Percentiles rank a stretch among this genome's conserved stretches.
Conservation (phyloP, 176 grass and related monocot genomes). For the Areca catechu region DNA sequence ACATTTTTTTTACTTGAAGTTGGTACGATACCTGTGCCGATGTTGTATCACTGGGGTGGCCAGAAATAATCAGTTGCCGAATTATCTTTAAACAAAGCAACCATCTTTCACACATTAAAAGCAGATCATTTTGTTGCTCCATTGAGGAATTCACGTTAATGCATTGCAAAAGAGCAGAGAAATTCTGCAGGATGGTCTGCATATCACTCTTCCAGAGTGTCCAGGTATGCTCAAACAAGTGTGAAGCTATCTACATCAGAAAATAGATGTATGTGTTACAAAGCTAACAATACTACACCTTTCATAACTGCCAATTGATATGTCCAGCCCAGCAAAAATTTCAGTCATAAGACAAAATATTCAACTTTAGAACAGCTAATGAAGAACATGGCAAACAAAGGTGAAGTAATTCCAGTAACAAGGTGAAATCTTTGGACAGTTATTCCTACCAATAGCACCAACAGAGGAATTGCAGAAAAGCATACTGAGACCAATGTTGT, state of each 20-base stretch:
- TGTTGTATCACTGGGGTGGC: conserved; percentile 78
- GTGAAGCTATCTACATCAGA: conserved; percentile 65
- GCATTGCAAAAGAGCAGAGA: conserved; percentile 66
- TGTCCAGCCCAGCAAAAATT: too few relatives aligned
- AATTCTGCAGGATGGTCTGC: conserved; percentile 80
- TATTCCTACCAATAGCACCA: too few relatives aligned
- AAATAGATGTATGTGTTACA: neutral
- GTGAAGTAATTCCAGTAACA: too few relatives aligned
- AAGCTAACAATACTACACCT: too few relatives aligned
- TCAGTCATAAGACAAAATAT: too few relatives aligned
- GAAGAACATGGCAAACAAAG: too few relatives aligned
- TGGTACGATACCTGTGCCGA: conserved; percentile 58
- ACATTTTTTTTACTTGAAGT: conserved; percentile 3
- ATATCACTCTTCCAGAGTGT: conserved; percentile 93
- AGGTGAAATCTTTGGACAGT: too few relatives aligned
- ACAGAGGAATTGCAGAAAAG: too few relatives aligned
- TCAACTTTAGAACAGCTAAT: too few relatives aligned
- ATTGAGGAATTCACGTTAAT: conserved; percentile 54
- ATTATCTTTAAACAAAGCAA: conserved; percentile 84
- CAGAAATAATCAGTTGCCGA: conserved; percentile 74
- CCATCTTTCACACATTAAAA: conserved; percentile 82
- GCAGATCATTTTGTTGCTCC: conserved; percentile 54
- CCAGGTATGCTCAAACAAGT: conserved; percentile 94
- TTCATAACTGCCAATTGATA: too few relatives aligned
- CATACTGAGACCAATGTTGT: too few relatives aligned